These are phyloP conservation scores for Erodium moschatum DNA, from an alignment of 441 rosid genomes.

Conservation along the genomic window DNA sequence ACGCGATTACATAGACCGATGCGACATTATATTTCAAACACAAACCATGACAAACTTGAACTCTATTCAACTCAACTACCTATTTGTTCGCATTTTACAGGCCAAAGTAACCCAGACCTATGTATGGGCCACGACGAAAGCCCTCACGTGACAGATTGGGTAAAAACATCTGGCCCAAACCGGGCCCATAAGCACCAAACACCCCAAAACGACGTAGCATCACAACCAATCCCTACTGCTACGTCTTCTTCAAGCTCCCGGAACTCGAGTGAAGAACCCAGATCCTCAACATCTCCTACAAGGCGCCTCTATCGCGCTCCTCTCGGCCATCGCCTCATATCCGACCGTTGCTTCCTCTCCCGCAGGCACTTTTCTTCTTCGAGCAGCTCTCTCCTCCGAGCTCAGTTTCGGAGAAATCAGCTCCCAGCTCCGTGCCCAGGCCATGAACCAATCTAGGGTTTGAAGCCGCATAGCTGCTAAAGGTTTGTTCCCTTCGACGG, in stretches of 20 bases:
- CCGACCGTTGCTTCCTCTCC: not conserved
- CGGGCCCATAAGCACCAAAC: not conserved
- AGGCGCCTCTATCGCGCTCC: not conserved
- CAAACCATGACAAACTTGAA: too few species aligned
- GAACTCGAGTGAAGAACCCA: not conserved
- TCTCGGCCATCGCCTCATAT: not conserved
- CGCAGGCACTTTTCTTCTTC: not conserved
- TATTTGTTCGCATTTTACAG: too few species aligned
- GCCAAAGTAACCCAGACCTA: too few species aligned
- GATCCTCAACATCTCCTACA: not conserved
- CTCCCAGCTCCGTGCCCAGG: conserved; percentile 3
- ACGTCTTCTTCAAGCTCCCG: not conserved
- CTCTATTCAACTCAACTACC: too few species aligned
- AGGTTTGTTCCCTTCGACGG: not conserved
- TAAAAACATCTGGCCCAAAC: not conserved
- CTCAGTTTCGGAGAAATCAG: not conserved
- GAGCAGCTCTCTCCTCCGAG: not conserved
- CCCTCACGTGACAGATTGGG: too few species aligned
- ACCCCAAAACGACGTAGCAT: not conserved
- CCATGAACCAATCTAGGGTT: conserved; percentile 5
- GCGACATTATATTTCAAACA: too few species aligned
- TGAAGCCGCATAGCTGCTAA: not conserved
- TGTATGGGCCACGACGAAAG: too few species aligned
- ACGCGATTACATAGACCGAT: too few species aligned
- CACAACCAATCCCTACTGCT: not conserved